These are phyloP conservation scores for Arthrobotrys entomopaga DNA, from an alignment of 2,329 filamentous ascomycete species.

Conservation along the genomic window DNA sequence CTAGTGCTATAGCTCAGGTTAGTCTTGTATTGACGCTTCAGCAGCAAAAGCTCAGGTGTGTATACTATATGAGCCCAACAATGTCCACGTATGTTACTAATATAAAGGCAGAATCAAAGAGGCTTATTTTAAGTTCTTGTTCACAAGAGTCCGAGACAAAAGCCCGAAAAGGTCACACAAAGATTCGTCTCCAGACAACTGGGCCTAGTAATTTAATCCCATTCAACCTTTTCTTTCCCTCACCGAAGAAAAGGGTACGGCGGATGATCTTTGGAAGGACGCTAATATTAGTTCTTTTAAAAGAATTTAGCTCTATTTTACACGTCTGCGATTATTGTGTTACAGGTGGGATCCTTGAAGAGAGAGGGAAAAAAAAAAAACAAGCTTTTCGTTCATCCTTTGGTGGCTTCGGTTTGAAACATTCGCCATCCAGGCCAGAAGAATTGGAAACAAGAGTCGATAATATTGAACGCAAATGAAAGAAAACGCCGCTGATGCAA, in stretches of 20 bases:
- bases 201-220: too few species aligned
- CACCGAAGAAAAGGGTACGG: too few species aligned
- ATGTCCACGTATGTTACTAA: too few species aligned
- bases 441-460: neutral
- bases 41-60: too few species aligned
- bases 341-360: neutral
- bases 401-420: too few species aligned
- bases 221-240: too few species aligned
- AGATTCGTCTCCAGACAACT: neutral
- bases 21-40: too few species aligned
- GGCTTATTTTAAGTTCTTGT: too few species aligned
- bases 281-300: neutral
- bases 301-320: constrained; percentile 3
- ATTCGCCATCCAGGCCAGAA: neutral
- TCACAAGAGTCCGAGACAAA: neutral
- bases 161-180: neutral
- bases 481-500: constrained; percentile 48
- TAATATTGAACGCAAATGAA: constrained; percentile 17
- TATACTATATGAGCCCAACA: too few species aligned
- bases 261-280: neutral
- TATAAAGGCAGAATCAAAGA: too few species aligned
- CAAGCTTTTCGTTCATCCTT: neutral
- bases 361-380: neutral
- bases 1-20: too few species aligned
- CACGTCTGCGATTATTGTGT: neutral